Base-by-base conservation (phyloP, 1,284 basidiomycete species). In the Malassezia restricta region DNA sequence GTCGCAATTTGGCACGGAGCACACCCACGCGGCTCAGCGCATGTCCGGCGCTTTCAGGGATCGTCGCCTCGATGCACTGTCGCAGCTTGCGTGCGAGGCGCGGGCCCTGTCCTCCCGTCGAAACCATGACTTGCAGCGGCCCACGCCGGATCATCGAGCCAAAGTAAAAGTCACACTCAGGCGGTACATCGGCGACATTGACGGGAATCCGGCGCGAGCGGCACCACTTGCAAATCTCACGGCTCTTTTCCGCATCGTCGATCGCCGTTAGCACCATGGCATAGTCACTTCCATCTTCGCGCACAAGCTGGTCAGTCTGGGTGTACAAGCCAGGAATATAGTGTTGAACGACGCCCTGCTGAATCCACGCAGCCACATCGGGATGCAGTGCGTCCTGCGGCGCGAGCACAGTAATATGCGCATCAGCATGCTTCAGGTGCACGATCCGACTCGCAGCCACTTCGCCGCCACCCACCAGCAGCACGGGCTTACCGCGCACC, bases 261-360 rank as follows among this genome's bases (percentile, higher is more conserved):
- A 96, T 83, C 11, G 92, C 92, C 2, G 89, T 92, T 48, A 96
- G 81, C 43, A 94, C 87, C 84, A 98, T 86, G 74, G 90, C 86
- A 62, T 81, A 82, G n/a, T 9, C 33, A 32, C 60, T 63, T 8
- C 43, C 45, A 6, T 51, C 39, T 6, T 30, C 17, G 48, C 78
- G 79, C 24, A 57, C 58, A 15, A 64, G 50, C 39, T 63, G 56
- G 15, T 32, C 11, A 5, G 49, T 39, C 9, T 54, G 47, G 8
- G 28, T 30, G 33, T 59, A 64, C 7, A 35, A 15, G 77, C 74
- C 41, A 85, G 51, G 44, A 15, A 61, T 37, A 55, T 69, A 68
- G 35, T 51, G 49, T 46, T 64, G 44, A 6, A 68, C 62, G 20
- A 51, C 53, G 42, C 66, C 64, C 24, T 51, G 54, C 45, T 52